A percentile compares a stretch with the other conserved stretches of the same genome.
These are phyloP conservation scores for Trichoderma reesei DNA, from an alignment of 495 filamentous ascomycete genomes.

Conservation along the genomic window DNA sequence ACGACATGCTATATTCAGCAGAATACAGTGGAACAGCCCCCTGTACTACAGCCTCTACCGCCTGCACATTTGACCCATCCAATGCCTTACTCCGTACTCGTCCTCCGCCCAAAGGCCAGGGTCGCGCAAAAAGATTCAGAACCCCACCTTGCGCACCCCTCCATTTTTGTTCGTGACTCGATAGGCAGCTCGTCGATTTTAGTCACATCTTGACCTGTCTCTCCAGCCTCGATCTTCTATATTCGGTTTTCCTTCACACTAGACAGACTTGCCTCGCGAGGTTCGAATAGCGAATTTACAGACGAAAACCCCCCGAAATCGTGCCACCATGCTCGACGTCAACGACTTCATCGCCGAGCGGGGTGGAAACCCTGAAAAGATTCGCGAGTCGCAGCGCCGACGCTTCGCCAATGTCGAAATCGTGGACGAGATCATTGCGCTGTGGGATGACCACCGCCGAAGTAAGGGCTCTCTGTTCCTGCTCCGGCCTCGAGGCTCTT, in stretches of 20 bases:
- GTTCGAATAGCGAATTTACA: not conserved
- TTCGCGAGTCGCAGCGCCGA: slow-evolving; percentile 78
- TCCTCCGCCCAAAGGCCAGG: not conserved
- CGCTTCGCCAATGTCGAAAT: slow-evolving; percentile 68
- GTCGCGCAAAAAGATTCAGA: not conserved
- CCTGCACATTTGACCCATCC: no score
- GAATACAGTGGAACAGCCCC: no score
- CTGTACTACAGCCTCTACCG: no score
- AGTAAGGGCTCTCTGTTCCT: slow-evolving; percentile 39
- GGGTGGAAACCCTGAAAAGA: slow-evolving; percentile 78
- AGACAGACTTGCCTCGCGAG: not conserved
- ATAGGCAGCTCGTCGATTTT: not conserved
- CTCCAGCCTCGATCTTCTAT: not conserved
- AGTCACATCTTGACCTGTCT: not conserved
- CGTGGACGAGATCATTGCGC: slow-evolving; percentile 81
- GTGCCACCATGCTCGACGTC: slow-evolving; percentile 26
- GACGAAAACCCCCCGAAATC: not conserved
- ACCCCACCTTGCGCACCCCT: slow-evolving; percentile 5
- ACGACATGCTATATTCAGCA: no score
- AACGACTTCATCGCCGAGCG: slow-evolving; percentile 57
- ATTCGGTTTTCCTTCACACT: not conserved
- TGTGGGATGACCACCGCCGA: slow-evolving; percentile 78
- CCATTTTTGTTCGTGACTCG: slow-evolving; percentile 1
- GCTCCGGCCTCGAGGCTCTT: not conserved
- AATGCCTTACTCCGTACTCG: no score